Evolutionary conservation across 2,329 filamentous ascomycete species (phyloP), one percentile per base, ranked within the genome.

Genomic region (Neofusicoccum kwambonambiense): DNA sequence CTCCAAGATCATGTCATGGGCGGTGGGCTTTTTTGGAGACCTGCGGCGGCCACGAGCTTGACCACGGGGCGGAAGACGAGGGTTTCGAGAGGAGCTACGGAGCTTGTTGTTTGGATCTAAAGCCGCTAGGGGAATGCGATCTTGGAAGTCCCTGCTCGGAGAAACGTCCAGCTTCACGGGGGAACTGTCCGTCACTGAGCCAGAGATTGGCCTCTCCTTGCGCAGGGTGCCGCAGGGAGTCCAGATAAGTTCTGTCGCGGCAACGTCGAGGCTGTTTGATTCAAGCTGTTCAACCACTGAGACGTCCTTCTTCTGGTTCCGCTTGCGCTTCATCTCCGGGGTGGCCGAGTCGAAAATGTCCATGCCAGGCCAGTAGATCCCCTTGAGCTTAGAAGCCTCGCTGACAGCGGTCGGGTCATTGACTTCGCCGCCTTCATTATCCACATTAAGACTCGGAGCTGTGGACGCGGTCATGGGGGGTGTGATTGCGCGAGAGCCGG

Each of bases 261-360:
- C 83, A 39, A 92, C 86, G 2, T 83, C 81, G 68, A 84, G 81
- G 0, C 90, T 92, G 17, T 86, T 87, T 61, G 83, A 76, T 69
- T 88, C 83, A 76, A 94, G 87, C 65, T 86, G 84, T 64, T 86
- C 81, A 22, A 92, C 79, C n/a, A 92, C 87, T 0, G 87, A 88
- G n/a, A 81, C 83, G 62, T 89, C 86, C 75, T 94, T 94, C 70
- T 89, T 87, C 76, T 94, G 91, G 73, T 93, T 93, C 60, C 91
- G 83, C 78, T 87, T 91, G 51, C 88, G 84, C 70, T 87, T 89
- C 83, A 90, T 89, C 67, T 89, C 86, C 15, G 87, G 84, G 4
- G 89, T 90, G 4, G 91, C 91, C 62, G 91, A 87, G 75, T 94
- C 91, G 73, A 93, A 93, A n/a, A 92, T 83, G 62, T 86, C 85